Base-by-base conservation (phyloP, 1,139 yeast species). In the Scheffersomyces titani region DNA sequence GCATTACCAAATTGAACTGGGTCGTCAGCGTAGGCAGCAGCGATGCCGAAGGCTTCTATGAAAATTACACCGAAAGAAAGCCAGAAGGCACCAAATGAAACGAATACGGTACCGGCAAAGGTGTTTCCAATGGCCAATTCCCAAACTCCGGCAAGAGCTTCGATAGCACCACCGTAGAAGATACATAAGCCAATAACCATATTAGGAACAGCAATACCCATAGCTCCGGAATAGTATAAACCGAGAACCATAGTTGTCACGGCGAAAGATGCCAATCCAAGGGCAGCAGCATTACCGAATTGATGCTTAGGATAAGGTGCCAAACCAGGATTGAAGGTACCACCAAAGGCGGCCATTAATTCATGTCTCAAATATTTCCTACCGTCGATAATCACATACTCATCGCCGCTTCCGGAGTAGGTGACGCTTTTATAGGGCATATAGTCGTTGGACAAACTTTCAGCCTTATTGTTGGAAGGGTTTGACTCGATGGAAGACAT, bases 211-310 rank as follows among this genome's bases (percentile, higher is more conserved):
- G 69, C 58, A 21, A 86, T 81, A 30, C 85, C 84, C 68, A 85
- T 82, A 13, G 90, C 89, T 36, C 80, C 80, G 6, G 83, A 46
- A 52, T 82, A 76, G 55, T 75, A 70, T 67, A 84, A 69, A 49
- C 82, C 78, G 49, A 81, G 70, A n/a, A 74, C 74, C 61, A 84
- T 75, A 2, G 86, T 81, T 22, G 82, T 74, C 54, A 78, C 61
- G 21, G 77, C 74, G 70, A 82, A 85, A 1, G 82, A 82, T 30
- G 81, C 75, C 54, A 84, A 72, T 2, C 88, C 89, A 55, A 84
- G 69, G 7, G 89, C 88, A 21, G 85, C 81, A 1, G 89, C 87
- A 62, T 85, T 84, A 47, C 82, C 88, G 58, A 76, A 70, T 52
- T 73, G 62, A 51, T 71, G 68, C n/a, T 56, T 60, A 21, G 79